Base-by-base conservation (phyloP, 2,329 filamentous ascomycete genomes). In the Penicillium sp. region DNA sequence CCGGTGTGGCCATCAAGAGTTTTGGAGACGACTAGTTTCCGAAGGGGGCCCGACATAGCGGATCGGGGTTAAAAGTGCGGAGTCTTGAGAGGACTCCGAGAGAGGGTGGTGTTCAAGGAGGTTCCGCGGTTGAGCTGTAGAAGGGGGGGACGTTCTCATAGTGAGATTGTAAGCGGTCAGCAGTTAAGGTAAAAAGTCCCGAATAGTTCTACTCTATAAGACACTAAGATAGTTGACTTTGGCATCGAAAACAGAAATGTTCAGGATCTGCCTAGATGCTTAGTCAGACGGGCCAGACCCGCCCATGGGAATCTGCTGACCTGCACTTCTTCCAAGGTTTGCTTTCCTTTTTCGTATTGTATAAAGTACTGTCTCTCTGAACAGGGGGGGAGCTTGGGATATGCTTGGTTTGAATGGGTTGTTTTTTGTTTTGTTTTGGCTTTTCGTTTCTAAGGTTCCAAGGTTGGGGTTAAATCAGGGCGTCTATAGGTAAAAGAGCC, bases 1-100 rank as follows among this genome's bases (percentile, higher is more conserved):
- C 52, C 52, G 14, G 52, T 54, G 34, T 54, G 52, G 34, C 52
- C 52, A 16, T 50, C 32, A 6, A 54, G 52, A 10, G 52, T 54
- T 36, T 54, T 49, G 18, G 40, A 39, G 14, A 32, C 27, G 16
- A 45, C 34, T 29, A 54, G 9, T 18, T 29, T 45, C 47, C 47
- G 40, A 27, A 24, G 13, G 14, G 36, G 24, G 18, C 36, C 27
- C 4, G 46, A 14, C 52, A 54, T 54, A 40, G 51, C 14, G 32
- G 24, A 27, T 27, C 24, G 24, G 24, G 38, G 27, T 49, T 29
- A 31, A 18, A 43, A 43, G 40, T 50, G 47, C 14, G 52, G 31
- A 27, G 38, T 29, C 29, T 39, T 39, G 14, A 21, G 29, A 18
- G 18, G 18, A 27, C 24, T 27, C 21, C 16, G 38, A 36, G n/a